These are phyloP conservation scores for Cucurbita ficifolia DNA, from an alignment of 306 rosid species.

Conservation along the genomic window DNA sequence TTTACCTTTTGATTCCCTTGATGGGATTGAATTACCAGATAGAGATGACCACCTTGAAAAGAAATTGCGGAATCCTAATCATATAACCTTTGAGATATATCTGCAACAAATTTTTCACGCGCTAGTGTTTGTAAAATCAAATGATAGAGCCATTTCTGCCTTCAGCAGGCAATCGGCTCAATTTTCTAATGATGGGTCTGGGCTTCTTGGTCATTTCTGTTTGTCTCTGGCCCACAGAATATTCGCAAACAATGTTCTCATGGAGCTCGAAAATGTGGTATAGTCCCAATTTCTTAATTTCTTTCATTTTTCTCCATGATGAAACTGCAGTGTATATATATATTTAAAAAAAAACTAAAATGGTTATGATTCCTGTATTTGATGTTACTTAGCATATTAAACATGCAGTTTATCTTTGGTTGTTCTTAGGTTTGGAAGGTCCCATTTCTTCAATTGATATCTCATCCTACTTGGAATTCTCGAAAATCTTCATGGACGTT, in stretches of 20 bases:
- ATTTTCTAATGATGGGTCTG: constrained; percentile 47
- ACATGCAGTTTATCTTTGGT: constrained; percentile 4
- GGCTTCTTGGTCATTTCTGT: constrained; percentile 81
- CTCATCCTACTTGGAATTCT: constrained; percentile 87
- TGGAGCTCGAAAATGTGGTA: constrained; percentile 82
- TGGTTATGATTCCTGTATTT: constrained; percentile 1
- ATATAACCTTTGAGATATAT: constrained; percentile 61
- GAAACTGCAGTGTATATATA: too few relatives aligned
- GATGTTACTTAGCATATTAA: constrained; percentile 8
- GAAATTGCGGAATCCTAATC: constrained; percentile 33
- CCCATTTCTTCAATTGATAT: constrained; percentile 57
- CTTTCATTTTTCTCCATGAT: background rate
- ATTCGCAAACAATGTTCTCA: constrained; percentile 67
- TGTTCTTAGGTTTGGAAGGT: constrained; percentile 52
- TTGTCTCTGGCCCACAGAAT: constrained; percentile 72
- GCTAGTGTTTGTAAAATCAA: constrained; percentile 53
- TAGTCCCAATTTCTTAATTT: background rate
- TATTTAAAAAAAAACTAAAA: background rate
- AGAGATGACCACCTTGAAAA: constrained; percentile 26
- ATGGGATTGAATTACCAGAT: constrained; percentile 40
- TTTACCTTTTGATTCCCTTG: constrained; percentile 64
- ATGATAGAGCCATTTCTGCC: constrained; percentile 31
- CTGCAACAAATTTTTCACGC: constrained; percentile 75
- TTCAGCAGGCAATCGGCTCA: constrained; percentile 28
- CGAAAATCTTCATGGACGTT: constrained; percentile 83